Evolutionary conservation across 1,284 basidiomycete species (phyloP).

Genomic region (Boletus hoseneyae): DNA sequence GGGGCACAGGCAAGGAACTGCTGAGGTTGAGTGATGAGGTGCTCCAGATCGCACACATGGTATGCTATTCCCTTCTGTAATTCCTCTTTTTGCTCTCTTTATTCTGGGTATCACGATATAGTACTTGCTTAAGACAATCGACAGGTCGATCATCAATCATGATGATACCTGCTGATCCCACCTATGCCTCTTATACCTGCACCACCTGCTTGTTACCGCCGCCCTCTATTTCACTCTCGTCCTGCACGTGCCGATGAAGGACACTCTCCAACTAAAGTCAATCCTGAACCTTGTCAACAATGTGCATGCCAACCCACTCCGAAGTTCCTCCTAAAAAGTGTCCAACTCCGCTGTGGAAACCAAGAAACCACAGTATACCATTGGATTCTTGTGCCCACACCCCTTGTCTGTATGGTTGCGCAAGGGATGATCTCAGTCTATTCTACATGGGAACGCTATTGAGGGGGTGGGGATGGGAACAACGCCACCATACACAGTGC

Average conservation of each 20-base stretch:
- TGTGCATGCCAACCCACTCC: no score
- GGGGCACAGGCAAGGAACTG: slow-evolving; percentile 69
- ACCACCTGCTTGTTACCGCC: slow-evolving; percentile 51
- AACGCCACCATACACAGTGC: slow-evolving; percentile 22
- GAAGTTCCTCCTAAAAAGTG: slow-evolving; percentile 50
- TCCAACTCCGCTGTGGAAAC: slow-evolving; percentile 23
- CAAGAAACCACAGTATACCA: slow-evolving; percentile 61
- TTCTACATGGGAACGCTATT: slow-evolving; percentile 75
- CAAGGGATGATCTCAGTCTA: slow-evolving; percentile 78
- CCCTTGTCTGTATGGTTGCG: slow-evolving; percentile 76
- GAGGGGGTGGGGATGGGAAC: slow-evolving; percentile 48
- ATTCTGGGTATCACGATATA: no score
- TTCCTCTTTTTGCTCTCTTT: no score
- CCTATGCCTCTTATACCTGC: slow-evolving; percentile 87
- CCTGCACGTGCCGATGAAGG: slow-evolving; percentile 54
- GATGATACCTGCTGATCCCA: slow-evolving; percentile 94
- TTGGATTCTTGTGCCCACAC: slow-evolving; percentile 86
- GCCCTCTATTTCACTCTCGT: no score
- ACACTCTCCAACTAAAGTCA: slow-evolving; percentile 29
- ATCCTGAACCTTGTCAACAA: no score
- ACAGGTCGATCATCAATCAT: slow-evolving; percentile 93
- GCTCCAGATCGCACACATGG: slow-evolving; percentile 79
- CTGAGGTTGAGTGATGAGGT: slow-evolving; percentile 66
- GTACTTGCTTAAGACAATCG: slow-evolving; percentile 1
- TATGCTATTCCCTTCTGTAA: slow-evolving; percentile 22